Evolutionary conservation across 2,329 filamentous ascomycete genomes (phyloP).

Genomic region (Chaetomium olivaceum): DNA sequence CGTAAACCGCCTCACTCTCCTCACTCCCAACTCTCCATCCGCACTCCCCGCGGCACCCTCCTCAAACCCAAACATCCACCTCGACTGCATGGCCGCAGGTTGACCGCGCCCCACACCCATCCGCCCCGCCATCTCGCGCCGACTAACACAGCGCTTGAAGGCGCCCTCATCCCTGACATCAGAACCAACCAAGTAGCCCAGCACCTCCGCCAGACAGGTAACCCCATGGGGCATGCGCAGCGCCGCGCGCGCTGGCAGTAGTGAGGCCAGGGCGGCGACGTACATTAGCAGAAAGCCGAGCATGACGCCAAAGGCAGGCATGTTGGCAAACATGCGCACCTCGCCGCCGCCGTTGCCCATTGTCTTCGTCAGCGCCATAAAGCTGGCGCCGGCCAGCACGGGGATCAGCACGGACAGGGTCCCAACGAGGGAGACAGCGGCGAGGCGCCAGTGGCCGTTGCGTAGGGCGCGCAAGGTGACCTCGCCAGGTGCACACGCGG

Average conservation of each 20-base stretch:
- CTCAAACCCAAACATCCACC: slow-evolving; percentile 54
- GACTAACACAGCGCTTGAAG: slow-evolving; percentile 67
- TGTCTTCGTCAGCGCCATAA: slow-evolving; percentile 65
- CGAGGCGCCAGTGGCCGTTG: slow-evolving; percentile 67
- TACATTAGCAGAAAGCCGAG: slow-evolving; percentile 72
- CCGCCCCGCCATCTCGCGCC: slow-evolving; percentile 66
- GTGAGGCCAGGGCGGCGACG: slow-evolving; percentile 59
- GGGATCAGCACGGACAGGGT: slow-evolving; percentile 64
- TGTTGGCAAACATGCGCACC: slow-evolving; percentile 69
- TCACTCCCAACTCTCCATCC: slow-evolving; percentile 46
- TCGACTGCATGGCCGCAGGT: slow-evolving; percentile 47
- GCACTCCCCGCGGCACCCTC: slow-evolving; percentile 32
- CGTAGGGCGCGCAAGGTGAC: slow-evolving; percentile 57
- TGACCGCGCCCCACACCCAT: slow-evolving; percentile 56
- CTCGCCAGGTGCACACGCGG: slow-evolving; percentile 64
- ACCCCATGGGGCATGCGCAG: slow-evolving; percentile 73
- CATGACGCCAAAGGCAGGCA: slow-evolving; percentile 72
- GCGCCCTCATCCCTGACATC: slow-evolving; percentile 71
- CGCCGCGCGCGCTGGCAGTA: slow-evolving; percentile 61
- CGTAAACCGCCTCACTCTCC: slow-evolving; percentile 48
- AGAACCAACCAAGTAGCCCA: slow-evolving; percentile 74
- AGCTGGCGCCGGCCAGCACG: slow-evolving; percentile 67
- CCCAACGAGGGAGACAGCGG: slow-evolving; percentile 60
- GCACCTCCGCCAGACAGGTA: slow-evolving; percentile 70
- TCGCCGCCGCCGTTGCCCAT: slow-evolving; percentile 34